These are phyloP conservation scores for Sonneratia alba DNA, from an alignment of 345 rosid genomes.

Conservation along the genomic window DNA sequence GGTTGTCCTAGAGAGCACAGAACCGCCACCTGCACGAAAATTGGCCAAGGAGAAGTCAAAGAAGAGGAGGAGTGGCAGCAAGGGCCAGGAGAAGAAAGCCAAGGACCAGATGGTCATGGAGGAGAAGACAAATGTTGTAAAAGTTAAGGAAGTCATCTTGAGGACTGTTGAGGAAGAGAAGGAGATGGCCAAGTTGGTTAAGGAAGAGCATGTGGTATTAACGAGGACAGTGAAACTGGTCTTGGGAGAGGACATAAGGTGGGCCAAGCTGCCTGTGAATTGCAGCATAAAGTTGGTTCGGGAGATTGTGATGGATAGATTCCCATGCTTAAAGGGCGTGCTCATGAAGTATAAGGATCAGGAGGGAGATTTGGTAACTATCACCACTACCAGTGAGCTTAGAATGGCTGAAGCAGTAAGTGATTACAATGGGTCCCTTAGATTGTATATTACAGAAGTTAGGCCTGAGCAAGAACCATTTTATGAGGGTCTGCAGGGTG, in stretches of 20 bases:
- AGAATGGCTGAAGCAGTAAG: constrained; percentile 50
- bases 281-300: constrained; percentile 58
- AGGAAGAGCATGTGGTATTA: constrained; percentile 38
- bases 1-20: constrained; percentile 32
- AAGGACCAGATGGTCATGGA: constrained; percentile 29
- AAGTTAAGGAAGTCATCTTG: constrained; percentile 16
- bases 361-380: constrained; percentile 90
- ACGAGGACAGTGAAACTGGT: constrained; percentile 76
- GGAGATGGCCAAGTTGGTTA: constrained; percentile 26
- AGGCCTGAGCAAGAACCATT: constrained; percentile 68
- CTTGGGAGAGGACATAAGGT: constrained; percentile 83
- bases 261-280: constrained; percentile 69
- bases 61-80: constrained; percentile 49
- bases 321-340: constrained; percentile 61
- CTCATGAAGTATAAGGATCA: constrained; percentile 76
- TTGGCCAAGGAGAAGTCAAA: constrained; percentile 57
- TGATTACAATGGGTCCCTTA: constrained; percentile 51
- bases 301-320: constrained; percentile 70
- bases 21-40: constrained; percentile 35
- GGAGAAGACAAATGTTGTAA: constrained; percentile 15
- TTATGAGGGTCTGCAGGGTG: constrained; percentile 44
- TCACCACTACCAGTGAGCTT: constrained; percentile 76
- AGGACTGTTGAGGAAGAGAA: constrained; percentile 41
- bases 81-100: constrained; percentile 16
- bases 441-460: constrained; percentile 69